Evolutionary conservation across 805 yeast genomes (phyloP), one percentile per base, ranked within the genome.

Genomic region (Yamadazyma ubonensis): DNA sequence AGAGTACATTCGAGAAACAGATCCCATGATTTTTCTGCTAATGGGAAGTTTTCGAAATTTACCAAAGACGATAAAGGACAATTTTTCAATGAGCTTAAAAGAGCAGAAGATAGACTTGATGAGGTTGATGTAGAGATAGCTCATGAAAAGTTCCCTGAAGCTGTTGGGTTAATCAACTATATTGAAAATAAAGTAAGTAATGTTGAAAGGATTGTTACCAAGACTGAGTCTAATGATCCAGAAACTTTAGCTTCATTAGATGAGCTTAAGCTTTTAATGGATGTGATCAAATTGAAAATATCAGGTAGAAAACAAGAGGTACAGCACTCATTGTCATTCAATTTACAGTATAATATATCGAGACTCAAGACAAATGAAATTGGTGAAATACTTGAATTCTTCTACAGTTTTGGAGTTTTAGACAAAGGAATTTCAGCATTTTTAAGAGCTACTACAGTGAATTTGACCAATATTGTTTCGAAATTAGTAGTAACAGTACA

Each of bases 121-220:
- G 87, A 83, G 40, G 70, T 83, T 29, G 93, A 86, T 54, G 77
- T 82, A 10, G 70, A 70, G 39, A 68, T 84, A 18, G 82, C 86
- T 8, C 81, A 83, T 50, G 73, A 76, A 38, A 70, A 73, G 40
- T 82, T 73, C 50, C 60, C 55, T 36, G 67, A 63, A 30, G 69
- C 77, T 3, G 75, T 73, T 14, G 72, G 71, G 6, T 51, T 65
- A 19, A 58, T 70, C 29, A 55, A 54, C 21, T 65, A 65, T 45
- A 65, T 68, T 28, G 72, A 67, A 39, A 48, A 51, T 10, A 59
- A 63, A 38, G 47, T 69, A 15, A 37, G 44, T 5, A 50, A 46
- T 16, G 58, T 63, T 8, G 71, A 68, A 39, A 49, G 44, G 12
- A 54, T 58, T 35, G 30, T 61, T 28, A 30, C 44, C 4, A 33